phyloP scores from a whole-genome alignment of 2,329 filamentous ascomycete genomes.

The Chalaropsis ovoidea region DNA sequence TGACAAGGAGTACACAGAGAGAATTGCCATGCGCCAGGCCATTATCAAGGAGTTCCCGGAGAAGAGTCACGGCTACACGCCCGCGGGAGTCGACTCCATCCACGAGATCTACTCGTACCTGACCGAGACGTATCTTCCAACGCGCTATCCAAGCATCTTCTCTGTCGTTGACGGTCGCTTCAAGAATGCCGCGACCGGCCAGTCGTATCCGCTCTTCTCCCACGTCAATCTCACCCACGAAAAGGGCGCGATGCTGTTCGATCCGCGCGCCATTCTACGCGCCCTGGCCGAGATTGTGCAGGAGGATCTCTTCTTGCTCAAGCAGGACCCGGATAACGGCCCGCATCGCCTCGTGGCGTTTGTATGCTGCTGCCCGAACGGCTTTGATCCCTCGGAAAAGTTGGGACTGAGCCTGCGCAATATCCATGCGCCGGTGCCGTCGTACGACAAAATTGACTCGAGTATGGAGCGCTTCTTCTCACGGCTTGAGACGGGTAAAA shows the following conservation, averaged over 20 bases:
- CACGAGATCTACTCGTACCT: slow-evolving; percentile 42
- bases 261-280: slow-evolving; percentile 33
- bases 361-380: slow-evolving; percentile 43
- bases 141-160: slow-evolving; percentile 42
- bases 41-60: slow-evolving; percentile 35
- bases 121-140: slow-evolving; percentile 39
- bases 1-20: slow-evolving; percentile 41
- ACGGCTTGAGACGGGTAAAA: slow-evolving; percentile 40
- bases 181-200: slow-evolving; percentile 36
- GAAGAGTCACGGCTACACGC: slow-evolving; percentile 37
- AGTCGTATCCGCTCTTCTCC: slow-evolving; percentile 30
- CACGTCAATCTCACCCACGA: slow-evolving; percentile 12
- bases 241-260: slow-evolving; percentile 19
- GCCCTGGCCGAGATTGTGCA: slow-evolving; percentile 43
- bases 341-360: slow-evolving; percentile 40
- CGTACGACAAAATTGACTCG: slow-evolving; percentile 44
- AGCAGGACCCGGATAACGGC: slow-evolving; percentile 30
- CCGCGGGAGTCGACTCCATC: slow-evolving; percentile 36
- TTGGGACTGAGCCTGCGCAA: slow-evolving; percentile 40
- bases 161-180: slow-evolving; percentile 27
- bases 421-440: slow-evolving; percentile 45
- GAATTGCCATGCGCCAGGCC: slow-evolving; percentile 35
- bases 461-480: slow-evolving; percentile 48
- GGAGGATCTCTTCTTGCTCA: slow-evolving; percentile 45
- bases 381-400: slow-evolving; percentile 44